Base-by-base conservation (phyloP, 1,284 basidiomycete genomes). In the Moesziomyces globuligerus region DNA sequence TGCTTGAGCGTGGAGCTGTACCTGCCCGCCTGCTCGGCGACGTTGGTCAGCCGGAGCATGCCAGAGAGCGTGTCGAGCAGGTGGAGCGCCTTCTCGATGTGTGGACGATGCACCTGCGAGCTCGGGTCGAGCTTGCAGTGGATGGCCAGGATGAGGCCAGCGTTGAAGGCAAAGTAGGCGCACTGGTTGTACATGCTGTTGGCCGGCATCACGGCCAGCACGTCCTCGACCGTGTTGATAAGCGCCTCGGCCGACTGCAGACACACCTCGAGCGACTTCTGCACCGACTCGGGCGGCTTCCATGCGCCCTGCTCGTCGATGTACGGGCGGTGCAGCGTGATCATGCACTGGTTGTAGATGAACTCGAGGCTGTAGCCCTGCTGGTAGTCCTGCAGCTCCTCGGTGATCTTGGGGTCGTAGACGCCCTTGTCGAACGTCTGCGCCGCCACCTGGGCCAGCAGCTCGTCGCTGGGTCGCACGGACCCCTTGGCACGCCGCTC, bases 251-350 rank as follows among this genome's bases (percentile, higher is more conserved):
- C 72, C 21, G 72, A 67, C 17, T 51, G 57, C 56, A 75, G 50
- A 45, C 73, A 75, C 18, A 68, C 60, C 47, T 75, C 70, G 46
- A 75, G 66, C 53, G 55, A 66, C 50, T 69, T 69, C 47, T 70
- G 65, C 29, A 71, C 71, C 55, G 61, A 65, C 56, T 70, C 68
- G 43, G 71, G 66, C 39, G 65, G 65, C 42, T 60, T 69, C 67
- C 74, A 72, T 1, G 65, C 59, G 21, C 72, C 68, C n/a, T 61
- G 60, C 55, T 67, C 74, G 50, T 76, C 75, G 34, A 70, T 59
- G 54, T 76, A 73, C 17, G 74, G 76, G 29, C 76, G 48, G 47
- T 75, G 75, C 37, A 77, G 59, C 13, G 67, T 62, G 29, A 75
- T 73, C 57, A 66, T 67, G 44, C 64, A 64, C 44, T 67, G 72